Evolutionary conservation across 176 grass and related monocot species (phyloP).

Genomic region (Paspalum vaginatum): DNA sequence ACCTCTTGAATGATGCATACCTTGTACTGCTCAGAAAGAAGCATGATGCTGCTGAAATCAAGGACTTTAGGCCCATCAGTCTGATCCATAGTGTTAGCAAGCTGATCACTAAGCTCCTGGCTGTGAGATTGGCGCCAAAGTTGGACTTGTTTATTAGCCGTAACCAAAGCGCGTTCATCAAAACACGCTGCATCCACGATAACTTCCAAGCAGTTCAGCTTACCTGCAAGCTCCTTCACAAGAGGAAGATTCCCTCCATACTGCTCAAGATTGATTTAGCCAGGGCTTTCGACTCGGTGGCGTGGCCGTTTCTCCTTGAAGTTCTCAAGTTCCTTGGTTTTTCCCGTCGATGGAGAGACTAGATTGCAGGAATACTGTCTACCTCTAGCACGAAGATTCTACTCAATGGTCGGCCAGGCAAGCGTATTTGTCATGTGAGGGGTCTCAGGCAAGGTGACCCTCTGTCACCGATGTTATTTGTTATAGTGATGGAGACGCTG

Average conservation of each 20-base stretch:
- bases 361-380: neutral
- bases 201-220: neutral
- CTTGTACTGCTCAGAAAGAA: no score
- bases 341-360: neutral
- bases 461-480: neutral
- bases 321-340: neutral
- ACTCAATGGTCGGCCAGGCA: neutral
- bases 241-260: no score
- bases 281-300: neutral
- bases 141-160: neutral
- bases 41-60: no score
- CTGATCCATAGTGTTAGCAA: no score
- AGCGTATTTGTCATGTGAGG: neutral
- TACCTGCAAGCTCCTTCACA: no score
- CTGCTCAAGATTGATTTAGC: neutral
- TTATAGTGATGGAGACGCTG: neutral
- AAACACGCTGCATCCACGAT: neutral
- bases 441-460: neutral
- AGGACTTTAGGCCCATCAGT: no score
- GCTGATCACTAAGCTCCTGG: no score
- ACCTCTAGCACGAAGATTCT: neutral
- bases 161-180: neutral
- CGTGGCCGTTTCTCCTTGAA: neutral
- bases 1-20: no score
- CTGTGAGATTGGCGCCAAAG: neutral